Base-by-base conservation (phyloP, 176 grass and related monocot genomes). In the Eleusine indica region DNA sequence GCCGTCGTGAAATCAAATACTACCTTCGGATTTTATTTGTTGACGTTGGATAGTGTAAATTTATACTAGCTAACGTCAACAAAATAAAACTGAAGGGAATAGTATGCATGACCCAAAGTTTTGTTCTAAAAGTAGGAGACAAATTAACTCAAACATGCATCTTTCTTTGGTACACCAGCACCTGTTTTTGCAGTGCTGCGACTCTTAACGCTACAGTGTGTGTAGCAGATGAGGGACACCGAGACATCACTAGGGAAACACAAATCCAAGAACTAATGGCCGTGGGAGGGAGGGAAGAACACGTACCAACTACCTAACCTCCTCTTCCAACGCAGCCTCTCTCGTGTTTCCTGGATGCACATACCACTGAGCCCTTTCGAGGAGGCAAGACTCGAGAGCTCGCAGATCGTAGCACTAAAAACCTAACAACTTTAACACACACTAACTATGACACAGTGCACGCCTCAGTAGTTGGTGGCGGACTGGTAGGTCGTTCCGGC, bases 261-360 rank as follows among this genome's bases (percentile, higher is more conserved):
- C 66, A 61, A n/a, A 14, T 29, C 10, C 39, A 71, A 44, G 28
- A 41, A 12, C 74, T 66, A 65, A 12, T 7, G 41, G 3, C 61
- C 61, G 61, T 29, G 32, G 61, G 61, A 64, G 61, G 25, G 61
- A 63, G 66, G 46, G 64, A 69, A 35, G 32, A 35, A 42, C 68
- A 60, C 76, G 11, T 29, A 13, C 52, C 11, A n/a, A 70, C 25
- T 25, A 40, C 67, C 15, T 15, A 3, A 66, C 83, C 81, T 84
- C 81, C 82, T 85, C 87, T 66, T 85, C 56, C 58, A 70, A 11
- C 66, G 51, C 66, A 38, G 78, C 83, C 78, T 80, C 78, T 74
- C 83, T 53, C 83, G 70, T 66, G 17, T 39, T 89, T 72, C 83
- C 83, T 66, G 78, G 88, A 89, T 73, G 88, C 78, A 38, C 82